Evolutionary conservation across 305 asterid genomes (phyloP).

Genomic region (Withania somnifera): DNA sequence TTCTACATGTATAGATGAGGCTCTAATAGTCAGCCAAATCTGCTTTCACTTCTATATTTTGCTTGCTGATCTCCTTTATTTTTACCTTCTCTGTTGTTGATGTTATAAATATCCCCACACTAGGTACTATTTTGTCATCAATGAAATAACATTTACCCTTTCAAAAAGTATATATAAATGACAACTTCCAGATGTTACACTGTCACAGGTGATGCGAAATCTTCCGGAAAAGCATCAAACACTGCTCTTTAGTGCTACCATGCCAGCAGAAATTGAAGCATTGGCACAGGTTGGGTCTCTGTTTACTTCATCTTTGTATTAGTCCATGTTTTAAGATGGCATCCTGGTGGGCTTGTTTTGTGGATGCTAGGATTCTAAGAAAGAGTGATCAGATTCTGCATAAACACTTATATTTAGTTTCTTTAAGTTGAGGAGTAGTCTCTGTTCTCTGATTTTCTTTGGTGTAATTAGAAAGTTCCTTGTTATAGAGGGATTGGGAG

Average conservation of each 20-base stretch:
- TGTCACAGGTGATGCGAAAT: constrained; percentile 67
- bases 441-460: background rate
- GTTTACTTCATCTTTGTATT: background rate
- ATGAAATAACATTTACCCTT: background rate
- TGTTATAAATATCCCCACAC: background rate
- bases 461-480: background rate
- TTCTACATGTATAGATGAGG: background rate
- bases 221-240: constrained; percentile 81
- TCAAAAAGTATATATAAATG: background rate
- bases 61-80: background rate
- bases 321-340: background rate
- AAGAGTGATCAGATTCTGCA: background rate
- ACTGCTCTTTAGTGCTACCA: constrained; percentile 81
- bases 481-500: background rate
- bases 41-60: background rate
- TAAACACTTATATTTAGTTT: background rate
- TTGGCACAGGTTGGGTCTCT: constrained; percentile 57
- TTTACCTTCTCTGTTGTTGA: background rate
- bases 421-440: background rate
- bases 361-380: background rate
- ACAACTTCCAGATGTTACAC: background rate
- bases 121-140: background rate
- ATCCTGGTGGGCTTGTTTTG: background rate
- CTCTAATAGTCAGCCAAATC: background rate
- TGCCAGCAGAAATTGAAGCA: constrained; percentile 90